phyloP scores from a whole-genome alignment of 495 filamentous ascomycete genomes.

The Talaromyces thailandensis region DNA sequence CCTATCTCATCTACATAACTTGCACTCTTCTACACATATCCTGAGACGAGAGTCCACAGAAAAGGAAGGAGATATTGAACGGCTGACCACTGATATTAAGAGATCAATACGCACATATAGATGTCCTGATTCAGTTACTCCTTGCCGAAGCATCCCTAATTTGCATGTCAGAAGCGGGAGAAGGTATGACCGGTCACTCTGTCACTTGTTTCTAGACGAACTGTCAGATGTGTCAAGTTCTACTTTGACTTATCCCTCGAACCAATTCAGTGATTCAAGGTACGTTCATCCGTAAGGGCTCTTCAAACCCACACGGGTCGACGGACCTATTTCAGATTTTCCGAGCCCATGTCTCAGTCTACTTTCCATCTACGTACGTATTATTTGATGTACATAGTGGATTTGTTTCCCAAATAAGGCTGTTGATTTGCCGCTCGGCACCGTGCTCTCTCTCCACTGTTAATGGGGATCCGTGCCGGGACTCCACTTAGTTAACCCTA shows the following conservation, averaged over 20 bases:
- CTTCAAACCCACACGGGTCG: background rate
- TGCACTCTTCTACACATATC: background rate
- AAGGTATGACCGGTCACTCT: background rate
- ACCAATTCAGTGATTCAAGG: background rate
- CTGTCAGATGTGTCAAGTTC: background rate
- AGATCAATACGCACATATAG: background rate
- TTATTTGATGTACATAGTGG: background rate
- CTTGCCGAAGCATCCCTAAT: background rate
- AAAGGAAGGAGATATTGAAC: background rate
- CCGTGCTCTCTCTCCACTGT: background rate
- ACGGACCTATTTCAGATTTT: background rate
- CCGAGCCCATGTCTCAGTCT: background rate
- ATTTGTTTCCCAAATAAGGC: background rate
- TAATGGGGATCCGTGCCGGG: background rate
- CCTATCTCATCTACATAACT: background rate
- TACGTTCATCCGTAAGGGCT: background rate
- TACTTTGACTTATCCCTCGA: background rate
- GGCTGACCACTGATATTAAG: background rate
- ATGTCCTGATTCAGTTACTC: background rate
- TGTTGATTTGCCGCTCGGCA: background rate
- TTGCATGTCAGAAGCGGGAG: background rate
- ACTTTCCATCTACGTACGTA: background rate
- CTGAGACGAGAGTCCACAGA: background rate
- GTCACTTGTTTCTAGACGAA: background rate
- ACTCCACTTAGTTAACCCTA: background rate